Evolutionary conservation across 2,329 filamentous ascomycete species (phyloP).

Genomic region (Clarireedia sp.): DNA sequence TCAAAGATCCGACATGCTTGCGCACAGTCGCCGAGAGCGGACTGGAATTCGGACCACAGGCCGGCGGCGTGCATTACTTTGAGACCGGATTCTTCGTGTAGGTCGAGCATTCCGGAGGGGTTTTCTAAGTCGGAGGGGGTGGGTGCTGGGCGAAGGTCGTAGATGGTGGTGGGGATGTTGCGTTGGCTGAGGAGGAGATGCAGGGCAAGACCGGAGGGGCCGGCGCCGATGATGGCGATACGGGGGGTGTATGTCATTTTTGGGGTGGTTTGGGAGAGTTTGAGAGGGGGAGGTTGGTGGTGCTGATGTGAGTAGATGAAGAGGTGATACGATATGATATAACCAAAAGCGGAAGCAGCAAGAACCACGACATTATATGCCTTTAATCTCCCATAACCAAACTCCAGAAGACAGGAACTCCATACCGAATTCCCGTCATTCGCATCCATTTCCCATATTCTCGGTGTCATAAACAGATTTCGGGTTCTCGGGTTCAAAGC

Average conservation of each 20-base stretch:
- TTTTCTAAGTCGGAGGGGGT: constrained; percentile 21
- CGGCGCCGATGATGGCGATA: constrained; percentile 40
- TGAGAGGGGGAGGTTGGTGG: too few species aligned
- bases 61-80: constrained; percentile 37
- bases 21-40: constrained; percentile 36
- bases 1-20: constrained; percentile 34
- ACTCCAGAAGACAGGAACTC: too few species aligned
- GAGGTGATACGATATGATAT: too few species aligned
- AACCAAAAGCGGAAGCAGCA: too few species aligned
- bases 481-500: too few species aligned
- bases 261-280: not conserved
- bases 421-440: too few species aligned
- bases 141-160: constrained; percentile 30
- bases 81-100: constrained; percentile 40
- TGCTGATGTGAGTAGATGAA: too few species aligned
- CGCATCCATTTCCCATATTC: too few species aligned
- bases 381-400: too few species aligned
- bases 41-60: constrained; percentile 36
- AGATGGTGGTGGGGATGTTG: constrained; percentile 31
- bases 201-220: constrained; percentile 41
- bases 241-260: not conserved
- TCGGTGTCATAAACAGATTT: too few species aligned
- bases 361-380: too few species aligned
- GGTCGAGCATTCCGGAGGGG: constrained; percentile 39
- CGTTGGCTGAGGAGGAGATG: constrained; percentile 37